phyloP scores from a whole-genome alignment of 495 filamentous ascomycete genomes.

The Wilcoxina mikolae region DNA sequence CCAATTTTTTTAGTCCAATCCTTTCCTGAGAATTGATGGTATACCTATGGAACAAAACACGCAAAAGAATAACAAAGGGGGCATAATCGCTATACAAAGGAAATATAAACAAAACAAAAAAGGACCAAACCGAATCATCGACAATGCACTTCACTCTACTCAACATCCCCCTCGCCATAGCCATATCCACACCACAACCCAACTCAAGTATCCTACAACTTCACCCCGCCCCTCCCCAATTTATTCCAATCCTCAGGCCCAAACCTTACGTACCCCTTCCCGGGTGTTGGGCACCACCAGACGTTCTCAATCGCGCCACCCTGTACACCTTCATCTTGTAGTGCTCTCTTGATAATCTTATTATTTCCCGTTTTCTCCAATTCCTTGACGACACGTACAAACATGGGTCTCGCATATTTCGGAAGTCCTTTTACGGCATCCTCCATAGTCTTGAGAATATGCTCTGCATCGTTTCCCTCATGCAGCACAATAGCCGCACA shows the following conservation, averaged over 20 bases:
- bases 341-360: slow-evolving; percentile 64
- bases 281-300: slow-evolving; percentile 45
- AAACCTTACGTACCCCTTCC: slow-evolving; percentile 54
- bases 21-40: too few relatives aligned
- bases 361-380: slow-evolving; percentile 66
- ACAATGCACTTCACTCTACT: not conserved
- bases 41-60: not conserved
- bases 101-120: slow-evolving; percentile 12
- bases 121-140: too few relatives aligned
- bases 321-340: slow-evolving; percentile 50
- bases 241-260: slow-evolving; percentile 49
- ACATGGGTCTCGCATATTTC: slow-evolving; percentile 62
- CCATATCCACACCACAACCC: not conserved
- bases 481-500: slow-evolving; percentile 52
- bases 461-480: slow-evolving; percentile 16
- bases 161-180: not conserved
- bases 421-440: slow-evolving; percentile 47
- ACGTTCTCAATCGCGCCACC: slow-evolving; percentile 39
- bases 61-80: not conserved
- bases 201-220: slow-evolving; percentile 36
- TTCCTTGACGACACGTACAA: slow-evolving; percentile 49
- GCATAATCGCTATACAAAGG: not conserved
- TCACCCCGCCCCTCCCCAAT: slow-evolving; percentile 52
- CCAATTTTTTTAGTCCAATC: too few relatives aligned
- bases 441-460: slow-evolving; percentile 44